These are phyloP conservation scores for Wickerhamiella kazuoi DNA, from an alignment of 805 yeast species.

Conservation along the genomic window DNA sequence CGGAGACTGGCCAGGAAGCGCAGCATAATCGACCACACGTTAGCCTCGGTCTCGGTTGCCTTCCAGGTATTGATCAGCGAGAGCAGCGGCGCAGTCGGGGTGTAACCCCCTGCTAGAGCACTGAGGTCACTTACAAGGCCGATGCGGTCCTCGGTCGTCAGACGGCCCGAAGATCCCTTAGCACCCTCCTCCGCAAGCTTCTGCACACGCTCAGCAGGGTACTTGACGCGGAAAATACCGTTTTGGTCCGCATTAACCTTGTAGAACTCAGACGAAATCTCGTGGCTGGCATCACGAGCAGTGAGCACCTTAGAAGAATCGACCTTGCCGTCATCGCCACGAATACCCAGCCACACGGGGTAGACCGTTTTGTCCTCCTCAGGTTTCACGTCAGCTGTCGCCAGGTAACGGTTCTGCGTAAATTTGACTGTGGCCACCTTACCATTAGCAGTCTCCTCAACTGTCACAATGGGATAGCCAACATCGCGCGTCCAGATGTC, in stretches of 20 bases:
- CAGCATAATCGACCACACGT: slow-evolving; percentile 36
- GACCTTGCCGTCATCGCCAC: slow-evolving; percentile 40
- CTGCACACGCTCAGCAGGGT: slow-evolving; percentile 32
- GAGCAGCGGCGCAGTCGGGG: slow-evolving; percentile 31
- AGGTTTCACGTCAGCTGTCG: slow-evolving; percentile 39
- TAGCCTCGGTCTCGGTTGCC: slow-evolving; percentile 31
- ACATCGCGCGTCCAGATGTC: slow-evolving; percentile 53
- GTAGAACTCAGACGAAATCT: slow-evolving; percentile 28
- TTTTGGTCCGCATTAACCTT: slow-evolving; percentile 45
- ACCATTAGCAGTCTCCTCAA: slow-evolving; percentile 22
- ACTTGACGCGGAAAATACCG: slow-evolving; percentile 44
- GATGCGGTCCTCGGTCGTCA: slow-evolving; percentile 42
- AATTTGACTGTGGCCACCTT: slow-evolving; percentile 22
- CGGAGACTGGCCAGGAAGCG: slow-evolving; percentile 26
- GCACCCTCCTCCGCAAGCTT: slow-evolving; percentile 37
- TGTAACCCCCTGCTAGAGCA: slow-evolving; percentile 37
- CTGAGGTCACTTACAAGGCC: slow-evolving; percentile 48
- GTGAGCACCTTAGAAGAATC: slow-evolving; percentile 35
- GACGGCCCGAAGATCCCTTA: slow-evolving; percentile 28
- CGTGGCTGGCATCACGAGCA: slow-evolving; percentile 30
- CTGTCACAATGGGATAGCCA: slow-evolving; percentile 56
- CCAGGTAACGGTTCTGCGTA: slow-evolving; percentile 43
- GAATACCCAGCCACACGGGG: slow-evolving; percentile 41
- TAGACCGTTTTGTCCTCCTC: slow-evolving; percentile 38
- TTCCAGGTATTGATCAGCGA: slow-evolving; percentile 35